These are phyloP conservation scores for Planoprotostelium fungivorum DNA, from an alignment of 78 protist species.

Conservation along the genomic window DNA sequence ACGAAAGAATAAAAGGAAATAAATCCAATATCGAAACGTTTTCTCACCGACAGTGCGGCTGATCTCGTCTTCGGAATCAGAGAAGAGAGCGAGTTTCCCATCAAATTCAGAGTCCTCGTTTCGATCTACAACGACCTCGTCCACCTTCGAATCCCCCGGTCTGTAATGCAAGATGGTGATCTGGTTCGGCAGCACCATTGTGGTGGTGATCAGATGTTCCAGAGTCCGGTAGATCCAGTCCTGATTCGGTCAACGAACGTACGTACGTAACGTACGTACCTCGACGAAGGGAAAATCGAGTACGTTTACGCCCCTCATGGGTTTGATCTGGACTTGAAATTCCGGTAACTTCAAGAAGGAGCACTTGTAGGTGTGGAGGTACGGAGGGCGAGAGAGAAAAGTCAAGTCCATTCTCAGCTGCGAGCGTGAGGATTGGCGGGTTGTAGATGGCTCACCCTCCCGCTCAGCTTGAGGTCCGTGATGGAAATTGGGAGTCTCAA, in stretches of 20 bases:
- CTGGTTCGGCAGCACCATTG: not conserved
- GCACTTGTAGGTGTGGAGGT: not conserved
- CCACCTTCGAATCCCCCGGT: not conserved
- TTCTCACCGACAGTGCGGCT: not conserved
- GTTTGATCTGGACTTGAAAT: too few relatives aligned
- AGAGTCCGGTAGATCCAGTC: too few relatives aligned
- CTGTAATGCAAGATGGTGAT: not conserved
- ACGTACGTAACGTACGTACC: not conserved
- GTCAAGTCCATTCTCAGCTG: not conserved
- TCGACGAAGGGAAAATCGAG: not conserved
- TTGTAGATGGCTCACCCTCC: not conserved
- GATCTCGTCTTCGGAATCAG: not conserved
- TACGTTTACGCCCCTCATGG: not conserved
- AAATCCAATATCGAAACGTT: not conserved
- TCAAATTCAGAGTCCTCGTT: not conserved
- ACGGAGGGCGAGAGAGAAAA: not conserved
- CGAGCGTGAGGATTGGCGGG: not conserved
- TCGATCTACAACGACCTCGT: not conserved
- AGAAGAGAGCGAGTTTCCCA: not conserved
- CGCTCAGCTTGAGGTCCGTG: not conserved
- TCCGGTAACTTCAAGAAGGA: not conserved
- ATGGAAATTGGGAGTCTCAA: not conserved
- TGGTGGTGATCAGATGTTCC: not conserved
- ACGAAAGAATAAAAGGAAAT: too few relatives aligned
- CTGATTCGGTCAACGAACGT: too few relatives aligned